Conservation (phyloP, 163 green algal species). For the Chlamydomonas reinhardtii region DNA sequence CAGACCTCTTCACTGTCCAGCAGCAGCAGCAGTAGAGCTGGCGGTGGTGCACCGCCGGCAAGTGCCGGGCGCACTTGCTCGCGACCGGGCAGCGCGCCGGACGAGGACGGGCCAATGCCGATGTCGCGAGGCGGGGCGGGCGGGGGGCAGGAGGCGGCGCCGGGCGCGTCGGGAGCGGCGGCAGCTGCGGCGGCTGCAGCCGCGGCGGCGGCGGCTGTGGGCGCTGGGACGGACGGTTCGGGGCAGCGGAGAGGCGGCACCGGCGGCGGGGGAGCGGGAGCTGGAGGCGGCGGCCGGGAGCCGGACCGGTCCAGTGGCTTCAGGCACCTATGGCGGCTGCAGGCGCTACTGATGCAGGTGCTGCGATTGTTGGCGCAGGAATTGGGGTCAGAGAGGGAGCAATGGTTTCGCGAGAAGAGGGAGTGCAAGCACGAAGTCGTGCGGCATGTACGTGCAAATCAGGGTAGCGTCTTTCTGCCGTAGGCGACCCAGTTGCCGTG, state of each 20-base stretch:
- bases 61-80: no score
- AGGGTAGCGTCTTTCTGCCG: no score
- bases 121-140: no score
- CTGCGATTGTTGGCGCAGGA: not conserved
- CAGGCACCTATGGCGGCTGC: slow-evolving; percentile 21
- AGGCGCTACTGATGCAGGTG: slow-evolving; percentile 32
- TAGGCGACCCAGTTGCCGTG: no score
- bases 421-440: no score
- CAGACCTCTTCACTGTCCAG: not conserved
- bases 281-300: not conserved
- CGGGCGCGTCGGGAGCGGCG: not conserved
- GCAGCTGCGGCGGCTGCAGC: not conserved
- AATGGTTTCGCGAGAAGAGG: no score
- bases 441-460: no score
- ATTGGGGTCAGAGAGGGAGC: no score
- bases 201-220: not conserved
- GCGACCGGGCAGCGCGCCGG: slow-evolving; percentile 24
- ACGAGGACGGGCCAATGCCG: not conserved
- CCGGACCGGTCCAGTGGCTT: slow-evolving; percentile 16
- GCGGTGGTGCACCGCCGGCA: no score
- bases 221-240: not conserved
- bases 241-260: not conserved
- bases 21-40: not conserved
- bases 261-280: not conserved
- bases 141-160: no score